Conservation (phyloP, 805 yeast genomes). For the Ogataea paraovalis region DNA sequence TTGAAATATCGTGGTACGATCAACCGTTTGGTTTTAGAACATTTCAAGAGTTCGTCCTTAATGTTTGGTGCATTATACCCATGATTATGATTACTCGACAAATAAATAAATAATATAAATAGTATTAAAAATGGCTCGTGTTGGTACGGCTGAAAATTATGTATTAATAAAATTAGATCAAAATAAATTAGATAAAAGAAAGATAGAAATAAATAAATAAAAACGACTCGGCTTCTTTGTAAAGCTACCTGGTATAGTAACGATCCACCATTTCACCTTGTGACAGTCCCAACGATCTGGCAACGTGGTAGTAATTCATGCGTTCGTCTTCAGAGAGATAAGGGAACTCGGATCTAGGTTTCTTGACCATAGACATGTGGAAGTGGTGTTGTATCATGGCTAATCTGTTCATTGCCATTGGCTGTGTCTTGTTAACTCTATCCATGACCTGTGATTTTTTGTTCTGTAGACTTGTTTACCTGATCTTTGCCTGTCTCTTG, state of each 20-base stretch:
- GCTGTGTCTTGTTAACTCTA: no score
- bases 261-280: slow-evolving; percentile 18
- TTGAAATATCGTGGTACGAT: slow-evolving; percentile 4
- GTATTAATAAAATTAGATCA: background rate
- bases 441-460: no score
- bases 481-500: no score
- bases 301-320: slow-evolving; percentile 11
- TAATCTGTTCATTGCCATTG: slow-evolving; percentile 13
- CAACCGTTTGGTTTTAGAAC: slow-evolving; percentile 14
- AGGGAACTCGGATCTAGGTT: slow-evolving; percentile 19
- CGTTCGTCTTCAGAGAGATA: slow-evolving; percentile 18
- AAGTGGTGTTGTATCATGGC: slow-evolving; percentile 21
- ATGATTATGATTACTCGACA: background rate
- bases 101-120: background rate
- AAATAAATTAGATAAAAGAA: background rate
- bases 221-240: background rate
- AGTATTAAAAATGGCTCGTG: background rate
- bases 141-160: background rate
- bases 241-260: slow-evolving; percentile 3
- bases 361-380: background rate
- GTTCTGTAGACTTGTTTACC: no score
- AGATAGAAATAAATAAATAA: background rate
- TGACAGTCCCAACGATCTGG: slow-evolving; percentile 2
- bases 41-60: slow-evolving; percentile 14
- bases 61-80: slow-evolving; percentile 18